phyloP scores from a whole-genome alignment of 2,329 filamentous ascomycete species.

The Nigrospora osmanthi region DNA sequence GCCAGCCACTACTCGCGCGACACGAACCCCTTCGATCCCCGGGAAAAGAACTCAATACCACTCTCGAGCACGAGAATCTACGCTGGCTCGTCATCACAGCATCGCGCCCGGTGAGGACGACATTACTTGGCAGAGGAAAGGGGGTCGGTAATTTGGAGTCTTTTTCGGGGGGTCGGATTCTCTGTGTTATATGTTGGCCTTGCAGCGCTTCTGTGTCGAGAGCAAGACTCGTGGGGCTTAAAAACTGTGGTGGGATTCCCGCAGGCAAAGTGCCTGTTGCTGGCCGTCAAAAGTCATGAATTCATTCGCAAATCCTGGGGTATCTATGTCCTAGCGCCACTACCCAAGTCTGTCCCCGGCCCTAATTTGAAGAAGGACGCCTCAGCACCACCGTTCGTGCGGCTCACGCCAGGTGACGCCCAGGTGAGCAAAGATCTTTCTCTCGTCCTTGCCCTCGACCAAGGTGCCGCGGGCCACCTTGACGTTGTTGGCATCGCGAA shows the following conservation, averaged over 20 bases:
- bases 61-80: slow-evolving; percentile 37
- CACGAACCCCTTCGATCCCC: slow-evolving; percentile 27
- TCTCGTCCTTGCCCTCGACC: slow-evolving; percentile 69
- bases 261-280: too few relatives aligned
- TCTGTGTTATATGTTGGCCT: too few relatives aligned
- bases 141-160: too few relatives aligned
- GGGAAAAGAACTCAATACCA: slow-evolving; percentile 42
- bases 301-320: too few relatives aligned
- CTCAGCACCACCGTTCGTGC: slow-evolving; percentile 59
- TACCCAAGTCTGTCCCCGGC: too few relatives aligned
- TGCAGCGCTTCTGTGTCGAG: too few relatives aligned
- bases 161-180: too few relatives aligned
- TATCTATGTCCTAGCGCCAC: too few relatives aligned
- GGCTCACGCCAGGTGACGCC: slow-evolving; percentile 81
- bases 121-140: not conserved
- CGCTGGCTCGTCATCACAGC: slow-evolving; percentile 24
- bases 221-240: too few relatives aligned
- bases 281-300: too few relatives aligned
- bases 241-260: too few relatives aligned
- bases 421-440: slow-evolving; percentile 70
- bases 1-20: slow-evolving; percentile 34
- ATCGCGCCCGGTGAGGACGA: not conserved
- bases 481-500: slow-evolving; percentile 46
- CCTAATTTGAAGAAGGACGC: too few relatives aligned
- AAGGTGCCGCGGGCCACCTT: slow-evolving; percentile 62